A percentile compares a stretch with the other conserved stretches of the same genome.
These are phyloP conservation scores for Boletus semigastroideus DNA, from an alignment of 1,284 basidiomycete genomes.

Conservation along the genomic window DNA sequence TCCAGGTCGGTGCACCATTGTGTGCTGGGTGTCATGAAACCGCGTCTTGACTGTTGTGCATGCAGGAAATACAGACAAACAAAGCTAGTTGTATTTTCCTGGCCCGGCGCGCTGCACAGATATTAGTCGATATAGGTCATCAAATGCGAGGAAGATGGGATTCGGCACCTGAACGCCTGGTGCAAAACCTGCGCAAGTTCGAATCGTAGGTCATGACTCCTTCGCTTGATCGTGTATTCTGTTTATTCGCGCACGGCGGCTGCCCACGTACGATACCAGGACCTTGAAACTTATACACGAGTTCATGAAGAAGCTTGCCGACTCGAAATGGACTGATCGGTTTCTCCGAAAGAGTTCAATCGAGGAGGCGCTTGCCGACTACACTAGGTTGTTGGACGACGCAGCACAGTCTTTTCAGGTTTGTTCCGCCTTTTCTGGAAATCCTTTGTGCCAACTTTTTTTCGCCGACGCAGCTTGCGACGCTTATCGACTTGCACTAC, in stretches of 20 bases:
- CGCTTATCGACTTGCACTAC: conserved; percentile 52
- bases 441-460: neutral
- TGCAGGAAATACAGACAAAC: conserved; percentile 36
- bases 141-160: conserved; percentile 51
- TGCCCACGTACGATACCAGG: conserved; percentile 20
- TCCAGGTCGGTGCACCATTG: conserved; percentile 40
- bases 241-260: neutral
- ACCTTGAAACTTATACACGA: conserved; percentile 39
- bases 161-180: conserved; percentile 41
- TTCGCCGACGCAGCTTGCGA: conserved; percentile 42
- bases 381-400: conserved; percentile 40
- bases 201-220: conserved; percentile 36
- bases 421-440: neutral
- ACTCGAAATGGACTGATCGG: conserved; percentile 42
- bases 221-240: neutral
- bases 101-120: conserved; percentile 43
- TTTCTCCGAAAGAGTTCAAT: conserved; percentile 42
- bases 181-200: conserved; percentile 45
- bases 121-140: conserved; percentile 45
- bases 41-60: neutral
- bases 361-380: conserved; percentile 37
- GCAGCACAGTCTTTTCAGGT: conserved; percentile 51
- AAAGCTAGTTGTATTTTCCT: conserved; percentile 43
- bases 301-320: conserved; percentile 41
- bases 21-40: neutral